These are phyloP conservation scores for Pelargonium citronellum DNA, from an alignment of 441 rosid species.

Conservation along the genomic window DNA sequence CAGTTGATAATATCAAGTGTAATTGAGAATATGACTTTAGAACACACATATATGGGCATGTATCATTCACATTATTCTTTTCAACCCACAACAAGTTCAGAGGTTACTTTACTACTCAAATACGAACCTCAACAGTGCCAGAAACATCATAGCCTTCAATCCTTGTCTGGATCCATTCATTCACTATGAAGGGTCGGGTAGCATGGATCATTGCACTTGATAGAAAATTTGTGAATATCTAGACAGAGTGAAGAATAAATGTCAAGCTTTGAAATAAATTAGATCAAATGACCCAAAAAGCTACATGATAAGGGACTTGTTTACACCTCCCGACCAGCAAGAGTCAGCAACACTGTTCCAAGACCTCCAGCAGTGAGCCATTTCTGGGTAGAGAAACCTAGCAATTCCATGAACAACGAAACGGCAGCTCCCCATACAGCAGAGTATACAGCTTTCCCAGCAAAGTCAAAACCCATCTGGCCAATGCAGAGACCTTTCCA, in stretches of 20 bases:
- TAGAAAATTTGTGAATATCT: constrained; percentile 92
- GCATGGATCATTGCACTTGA: constrained; percentile 94
- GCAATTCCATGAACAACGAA: constrained; percentile 86
- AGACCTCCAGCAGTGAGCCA: constrained; percentile 99
- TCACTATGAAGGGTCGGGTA: constrained; percentile 75
- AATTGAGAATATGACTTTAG: not conserved
- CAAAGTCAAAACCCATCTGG: constrained; percentile 95
- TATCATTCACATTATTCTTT: not conserved
- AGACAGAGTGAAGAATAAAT: constrained; percentile 22
- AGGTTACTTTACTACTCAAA: constrained; percentile 9
- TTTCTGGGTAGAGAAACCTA: constrained; percentile 85
- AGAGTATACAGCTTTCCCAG: constrained; percentile 70
- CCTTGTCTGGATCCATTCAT: constrained; percentile 94
- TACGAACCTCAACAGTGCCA: constrained; percentile 89
- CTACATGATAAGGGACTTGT: constrained; percentile 8
- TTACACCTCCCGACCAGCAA: constrained; percentile 90
- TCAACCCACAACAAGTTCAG: no score
- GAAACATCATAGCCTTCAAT: constrained; percentile 92
- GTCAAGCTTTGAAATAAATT: constrained; percentile 14
- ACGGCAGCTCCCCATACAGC: constrained; percentile 91
- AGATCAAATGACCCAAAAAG: not conserved
- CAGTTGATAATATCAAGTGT: constrained; percentile 3
- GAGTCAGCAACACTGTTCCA: constrained; percentile 89
- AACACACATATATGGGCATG: not conserved
- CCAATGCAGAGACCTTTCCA: constrained; percentile 3